These are phyloP conservation scores for Begonia peltatifolia DNA, from an alignment of 306 rosid genomes.

Conservation along the genomic window DNA sequence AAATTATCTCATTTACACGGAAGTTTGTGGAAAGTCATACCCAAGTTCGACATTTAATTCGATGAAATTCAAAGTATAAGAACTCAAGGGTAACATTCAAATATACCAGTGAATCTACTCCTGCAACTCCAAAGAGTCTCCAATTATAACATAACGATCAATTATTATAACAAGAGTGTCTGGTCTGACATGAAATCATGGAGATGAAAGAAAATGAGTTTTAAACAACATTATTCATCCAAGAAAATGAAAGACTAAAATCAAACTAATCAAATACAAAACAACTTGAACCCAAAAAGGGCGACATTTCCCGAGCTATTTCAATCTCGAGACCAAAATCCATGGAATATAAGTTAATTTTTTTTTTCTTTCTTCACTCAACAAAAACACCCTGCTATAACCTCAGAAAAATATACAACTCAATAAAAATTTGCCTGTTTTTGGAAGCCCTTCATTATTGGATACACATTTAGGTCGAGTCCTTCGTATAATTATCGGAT, in stretches of 20 bases:
- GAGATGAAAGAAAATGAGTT: no score
- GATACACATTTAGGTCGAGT: constrained; percentile 24
- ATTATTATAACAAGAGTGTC: background rate
- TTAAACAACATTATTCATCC: background rate
- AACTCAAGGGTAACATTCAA: no score
- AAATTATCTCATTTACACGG: no score
- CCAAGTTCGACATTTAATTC: no score
- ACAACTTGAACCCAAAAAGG: constrained; percentile 1
- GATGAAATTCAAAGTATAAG: no score
- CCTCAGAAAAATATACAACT: constrained; percentile 75
- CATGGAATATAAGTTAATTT: constrained; percentile 34
- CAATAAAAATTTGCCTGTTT: constrained; percentile 42
- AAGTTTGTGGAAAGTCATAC: no score
- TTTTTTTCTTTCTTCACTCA: constrained; percentile 36
- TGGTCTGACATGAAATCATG: background rate
- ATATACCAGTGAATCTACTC: no score
- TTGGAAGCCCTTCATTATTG: constrained; percentile 47
- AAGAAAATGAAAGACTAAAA: no score
- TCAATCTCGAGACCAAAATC: constrained; percentile 44
- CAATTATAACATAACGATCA: background rate
- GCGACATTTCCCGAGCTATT: no score
- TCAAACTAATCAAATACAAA: no score
- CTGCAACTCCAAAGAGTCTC: no score
- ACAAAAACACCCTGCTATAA: constrained; percentile 47
- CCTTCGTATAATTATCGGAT: constrained; percentile 28